A percentile compares a stretch with the other conserved stretches of the same genome.
These are phyloP conservation scores for Suillus clintonianus DNA, from an alignment of 768 basidiomycete genomes.

Conservation along the genomic window DNA sequence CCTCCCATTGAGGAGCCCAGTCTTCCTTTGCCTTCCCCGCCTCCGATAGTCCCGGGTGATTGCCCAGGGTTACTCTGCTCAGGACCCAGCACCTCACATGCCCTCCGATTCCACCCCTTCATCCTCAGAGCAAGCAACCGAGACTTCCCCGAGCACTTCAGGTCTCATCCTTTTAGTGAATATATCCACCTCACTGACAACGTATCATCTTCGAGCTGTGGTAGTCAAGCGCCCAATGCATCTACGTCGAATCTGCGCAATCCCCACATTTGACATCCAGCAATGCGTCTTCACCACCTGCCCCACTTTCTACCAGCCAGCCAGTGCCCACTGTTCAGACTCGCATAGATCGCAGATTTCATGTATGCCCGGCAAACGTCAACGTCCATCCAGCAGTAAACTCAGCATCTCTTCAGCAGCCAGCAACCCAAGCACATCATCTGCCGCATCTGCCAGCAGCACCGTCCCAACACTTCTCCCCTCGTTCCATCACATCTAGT, in stretches of 20 bases:
- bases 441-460: not conserved
- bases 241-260: not conserved
- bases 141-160: not conserved
- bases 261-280: not conserved
- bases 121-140: not conserved
- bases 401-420: not conserved
- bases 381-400: not conserved
- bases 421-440: not conserved
- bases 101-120: not conserved
- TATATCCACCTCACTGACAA: not conserved
- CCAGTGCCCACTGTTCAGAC: not conserved
- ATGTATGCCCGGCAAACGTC: constrained; percentile 1
- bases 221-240: not conserved
- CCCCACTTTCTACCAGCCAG: not conserved
- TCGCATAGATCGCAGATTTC: too few species aligned
- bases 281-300: not conserved
- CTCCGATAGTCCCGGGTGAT: not conserved
- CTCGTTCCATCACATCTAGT: not conserved
- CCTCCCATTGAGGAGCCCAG: not conserved
- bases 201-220: not conserved
- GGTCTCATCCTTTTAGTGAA: not conserved
- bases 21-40: not conserved
- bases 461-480: not conserved
- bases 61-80: not conserved
- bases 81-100: not conserved